Base-by-base conservation (phyloP, 2,329 filamentous ascomycete genomes). In the Didymella pomorum region DNA sequence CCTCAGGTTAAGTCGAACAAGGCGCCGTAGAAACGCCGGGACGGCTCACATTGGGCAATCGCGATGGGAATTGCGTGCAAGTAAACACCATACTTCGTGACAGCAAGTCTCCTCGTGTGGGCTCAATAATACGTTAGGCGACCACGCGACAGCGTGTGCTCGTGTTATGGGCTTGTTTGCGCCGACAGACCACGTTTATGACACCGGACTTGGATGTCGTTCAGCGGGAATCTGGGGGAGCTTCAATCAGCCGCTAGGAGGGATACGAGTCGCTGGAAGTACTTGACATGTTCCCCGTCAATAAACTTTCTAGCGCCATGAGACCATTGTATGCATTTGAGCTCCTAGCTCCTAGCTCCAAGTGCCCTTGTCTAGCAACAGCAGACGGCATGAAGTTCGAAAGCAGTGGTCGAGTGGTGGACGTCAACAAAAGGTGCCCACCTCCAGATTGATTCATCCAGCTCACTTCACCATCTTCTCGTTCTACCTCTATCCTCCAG, bases 231-330 rank as follows among this genome's bases (percentile, higher is more conserved):
- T 23, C 35, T 6, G 16, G 20, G 37, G 8, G 26, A 43, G 31
- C 23, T 6, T 31, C 37, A 29, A 25, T 35, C 21, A n/a, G 21
- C 37, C 37, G 35, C 35, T 29, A 51, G 20, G 26, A 51, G 26
- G 20, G 26, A n/a, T 33, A 43, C 26, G 37, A 51, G 37, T 33
- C 25, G 48, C 48, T 43, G 26, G 48, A 43, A 33, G 25, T 26
- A 18, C 26, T 33, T 29, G 12, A 33, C 6, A n/a, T 21, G 26
- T 33, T 51, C 26, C 37, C 26, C 37, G 48, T 51, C 48, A 51
- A 51, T 51, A 51, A 51, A 51, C 16, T 33, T 33, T 42, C 18
- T 33, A 20, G 26, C 48, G 37, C 37, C 48, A 43, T 51, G 37
- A 25, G 37, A 31, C 37, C 2, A 51, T 21, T 31, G 26, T 18